Percentiles rank a stretch among this genome's conserved stretches.
These are phyloP conservation scores for Hericium erinaceus DNA, from an alignment of 768 basidiomycete species.

Conservation along the genomic window DNA sequence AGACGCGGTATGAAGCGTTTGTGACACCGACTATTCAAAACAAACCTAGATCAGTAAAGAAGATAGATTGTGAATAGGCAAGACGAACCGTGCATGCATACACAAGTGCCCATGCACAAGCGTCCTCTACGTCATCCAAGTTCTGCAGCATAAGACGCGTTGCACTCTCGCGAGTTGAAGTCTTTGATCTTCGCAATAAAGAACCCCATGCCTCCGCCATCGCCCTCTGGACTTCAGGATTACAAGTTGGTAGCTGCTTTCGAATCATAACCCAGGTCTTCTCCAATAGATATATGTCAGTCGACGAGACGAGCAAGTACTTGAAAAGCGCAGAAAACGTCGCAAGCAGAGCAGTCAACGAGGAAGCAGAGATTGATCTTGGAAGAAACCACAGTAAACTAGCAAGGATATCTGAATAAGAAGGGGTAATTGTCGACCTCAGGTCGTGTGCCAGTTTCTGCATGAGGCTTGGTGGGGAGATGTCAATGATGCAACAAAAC, in stretches of 20 bases:
- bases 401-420: slow-evolving; percentile 46
- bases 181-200: slow-evolving; percentile 63
- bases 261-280: slow-evolving; percentile 53
- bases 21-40: slow-evolving; percentile 58
- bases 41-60: neutral
- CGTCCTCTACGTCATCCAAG: slow-evolving; percentile 45
- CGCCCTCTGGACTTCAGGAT: slow-evolving; percentile 64
- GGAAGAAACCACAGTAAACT: slow-evolving; percentile 49
- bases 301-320: slow-evolving; percentile 59
- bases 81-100: slow-evolving; percentile 66
- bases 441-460: slow-evolving; percentile 76
- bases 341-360: slow-evolving; percentile 54
- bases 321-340: slow-evolving; percentile 66
- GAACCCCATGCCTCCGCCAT: slow-evolving; percentile 86
- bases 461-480: slow-evolving; percentile 41
- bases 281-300: slow-evolving; percentile 40
- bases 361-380: slow-evolving; percentile 47
- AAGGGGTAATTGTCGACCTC: slow-evolving; percentile 62
- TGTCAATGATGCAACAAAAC: slow-evolving; percentile 7
- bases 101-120: slow-evolving; percentile 65
- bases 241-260: slow-evolving; percentile 44
- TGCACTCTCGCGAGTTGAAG: slow-evolving; percentile 43
- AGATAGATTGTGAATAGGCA: too few species aligned
- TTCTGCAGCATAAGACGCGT: slow-evolving; percentile 45
- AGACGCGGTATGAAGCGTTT: slow-evolving; percentile 72